phyloP scores from a whole-genome alignment of 352 stramenopile genomes.

The Phytophthora sp. region DNA sequence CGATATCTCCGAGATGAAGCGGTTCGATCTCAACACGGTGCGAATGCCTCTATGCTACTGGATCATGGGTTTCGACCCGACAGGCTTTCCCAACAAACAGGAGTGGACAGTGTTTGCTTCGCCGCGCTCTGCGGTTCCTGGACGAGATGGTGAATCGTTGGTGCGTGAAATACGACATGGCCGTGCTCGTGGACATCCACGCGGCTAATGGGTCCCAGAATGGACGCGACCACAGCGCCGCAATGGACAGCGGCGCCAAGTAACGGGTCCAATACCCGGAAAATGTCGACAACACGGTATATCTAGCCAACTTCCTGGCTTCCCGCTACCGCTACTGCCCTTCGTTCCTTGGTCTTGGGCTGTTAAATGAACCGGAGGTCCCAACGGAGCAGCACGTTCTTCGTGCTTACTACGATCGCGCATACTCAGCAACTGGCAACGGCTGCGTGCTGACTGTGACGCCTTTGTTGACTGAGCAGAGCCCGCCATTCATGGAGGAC shows the following conservation, averaged over 20 bases:
- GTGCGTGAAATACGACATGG: constrained; percentile 49
- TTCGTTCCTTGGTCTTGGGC: constrained; percentile 71
- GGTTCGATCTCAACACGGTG: constrained; percentile 76
- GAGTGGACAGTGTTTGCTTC: constrained; percentile 59
- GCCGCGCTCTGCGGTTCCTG: constrained; percentile 49
- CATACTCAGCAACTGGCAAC: constrained; percentile 62
- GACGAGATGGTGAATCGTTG: constrained; percentile 56
- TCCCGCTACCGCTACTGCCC: constrained; percentile 64
- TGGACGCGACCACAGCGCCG: constrained; percentile 72
- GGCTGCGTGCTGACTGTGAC: constrained; percentile 73
- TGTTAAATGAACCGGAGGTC: constrained; percentile 74
- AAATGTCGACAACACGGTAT: constrained; percentile 68
- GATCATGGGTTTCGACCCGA: constrained; percentile 72
- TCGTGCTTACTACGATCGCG: constrained; percentile 75
- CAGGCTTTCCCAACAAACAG: constrained; percentile 45
- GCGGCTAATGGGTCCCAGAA: constrained; percentile 84
- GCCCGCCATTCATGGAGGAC: constrained; percentile 52
- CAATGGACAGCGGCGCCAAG: constrained; percentile 44
- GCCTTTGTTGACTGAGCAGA: constrained; percentile 63
- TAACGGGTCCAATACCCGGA: constrained; percentile 63
- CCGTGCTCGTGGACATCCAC: constrained; percentile 81
- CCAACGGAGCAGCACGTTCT: constrained; percentile 56
- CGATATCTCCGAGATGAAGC: constrained; percentile 68
- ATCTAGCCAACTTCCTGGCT: constrained; percentile 59
- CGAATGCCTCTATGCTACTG: constrained; percentile 81